A percentile compares a stretch with the other conserved stretches of the same genome.
Conservation (phyloP, 495 filamentous ascomycete species). For the Trichoderma virens region DNA sequence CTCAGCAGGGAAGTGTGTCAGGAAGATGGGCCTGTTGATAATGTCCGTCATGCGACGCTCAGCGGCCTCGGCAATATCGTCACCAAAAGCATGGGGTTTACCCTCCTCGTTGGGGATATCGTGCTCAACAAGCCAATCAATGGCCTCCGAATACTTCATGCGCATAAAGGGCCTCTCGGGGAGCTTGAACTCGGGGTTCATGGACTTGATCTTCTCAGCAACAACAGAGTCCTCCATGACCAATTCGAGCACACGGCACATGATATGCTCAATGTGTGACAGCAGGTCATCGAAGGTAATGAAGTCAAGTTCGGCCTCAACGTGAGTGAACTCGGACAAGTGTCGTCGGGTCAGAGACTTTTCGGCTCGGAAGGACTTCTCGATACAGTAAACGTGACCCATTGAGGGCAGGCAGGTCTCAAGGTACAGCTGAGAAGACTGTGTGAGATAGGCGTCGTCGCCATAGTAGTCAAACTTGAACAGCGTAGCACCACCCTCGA, state of each 20-base stretch:
- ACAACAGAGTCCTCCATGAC: slow-evolving; percentile 64
- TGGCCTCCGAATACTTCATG: slow-evolving; percentile 93
- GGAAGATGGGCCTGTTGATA: slow-evolving; percentile 89
- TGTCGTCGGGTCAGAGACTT: slow-evolving; percentile 92
- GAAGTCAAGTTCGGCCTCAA: slow-evolving; percentile 95
- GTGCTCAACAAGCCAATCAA: slow-evolving; percentile 84
- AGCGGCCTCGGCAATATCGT: slow-evolving; percentile 97
- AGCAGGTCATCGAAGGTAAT: slow-evolving; percentile 91
- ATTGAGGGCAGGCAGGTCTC: slow-evolving; percentile 88
- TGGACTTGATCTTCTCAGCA: slow-evolving; percentile 60
- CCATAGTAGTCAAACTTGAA: slow-evolving; percentile 95
- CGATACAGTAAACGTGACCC: slow-evolving; percentile 94
- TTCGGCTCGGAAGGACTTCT: slow-evolving; percentile 97
- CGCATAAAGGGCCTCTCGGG: slow-evolving; percentile 84
- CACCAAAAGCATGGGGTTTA: slow-evolving; percentile 81
- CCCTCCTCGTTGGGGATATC: slow-evolving; percentile 90
- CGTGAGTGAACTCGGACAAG: slow-evolving; percentile 91
- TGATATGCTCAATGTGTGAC: slow-evolving; percentile 80
- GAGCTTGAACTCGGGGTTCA: slow-evolving; percentile 81
- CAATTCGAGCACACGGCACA: slow-evolving; percentile 76
- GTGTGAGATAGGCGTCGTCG: slow-evolving; percentile 88
- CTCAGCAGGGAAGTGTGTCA: slow-evolving; percentile 93
- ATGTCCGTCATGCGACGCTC: slow-evolving; percentile 96
- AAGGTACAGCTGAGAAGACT: slow-evolving; percentile 96
- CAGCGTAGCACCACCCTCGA: slow-evolving; percentile 90